Percentiles rank a stretch among this genome's conserved stretches.
phyloP scores from a whole-genome alignment of 345 rosid species.

The Rhizophora apiculata region DNA sequence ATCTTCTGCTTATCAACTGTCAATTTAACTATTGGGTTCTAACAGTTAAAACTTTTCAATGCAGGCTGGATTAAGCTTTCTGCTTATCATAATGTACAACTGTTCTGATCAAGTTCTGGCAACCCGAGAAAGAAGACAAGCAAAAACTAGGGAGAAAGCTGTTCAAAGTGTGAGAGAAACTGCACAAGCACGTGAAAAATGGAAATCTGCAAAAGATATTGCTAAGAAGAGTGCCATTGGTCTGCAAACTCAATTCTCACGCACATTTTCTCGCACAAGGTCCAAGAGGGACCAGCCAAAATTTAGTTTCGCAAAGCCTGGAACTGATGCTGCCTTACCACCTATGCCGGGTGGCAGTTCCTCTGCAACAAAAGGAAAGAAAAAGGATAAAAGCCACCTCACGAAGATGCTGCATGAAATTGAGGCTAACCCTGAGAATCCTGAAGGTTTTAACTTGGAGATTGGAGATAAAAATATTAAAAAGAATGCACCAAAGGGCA shows the following conservation, averaged over 20 bases:
- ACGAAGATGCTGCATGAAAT: constrained; percentile 77
- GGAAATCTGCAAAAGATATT: constrained; percentile 87
- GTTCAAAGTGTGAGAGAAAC: constrained; percentile 80
- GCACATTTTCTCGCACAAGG: constrained; percentile 75
- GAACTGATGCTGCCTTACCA: constrained; percentile 58
- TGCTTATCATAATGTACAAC: constrained; percentile 78
- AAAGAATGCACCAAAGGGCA: constrained; percentile 74
- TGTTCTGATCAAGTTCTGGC: constrained; percentile 96
- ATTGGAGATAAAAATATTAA: constrained; percentile 72
- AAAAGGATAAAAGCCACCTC: constrained; percentile 62
- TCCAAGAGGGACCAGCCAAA: constrained; percentile 48
- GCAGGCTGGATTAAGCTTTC: constrained; percentile 74
- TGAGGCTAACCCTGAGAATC: constrained; percentile 64
- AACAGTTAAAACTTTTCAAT: constrained; percentile 23
- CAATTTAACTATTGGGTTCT: constrained; percentile 10
- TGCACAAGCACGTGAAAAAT: constrained; percentile 69
- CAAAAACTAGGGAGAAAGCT: constrained; percentile 84
- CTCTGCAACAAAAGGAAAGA: constrained; percentile 50
- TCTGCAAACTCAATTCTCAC: constrained; percentile 64
- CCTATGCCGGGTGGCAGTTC: constrained; percentile 33
- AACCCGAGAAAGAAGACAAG: constrained; percentile 82
- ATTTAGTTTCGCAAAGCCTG: constrained; percentile 52
- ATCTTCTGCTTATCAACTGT: background rate
- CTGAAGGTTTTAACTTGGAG: constrained; percentile 69
- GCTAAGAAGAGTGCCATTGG: constrained; percentile 77